phyloP scores from a whole-genome alignment of 129 eudicot genomes.

The Escallonia herrerae region DNA sequence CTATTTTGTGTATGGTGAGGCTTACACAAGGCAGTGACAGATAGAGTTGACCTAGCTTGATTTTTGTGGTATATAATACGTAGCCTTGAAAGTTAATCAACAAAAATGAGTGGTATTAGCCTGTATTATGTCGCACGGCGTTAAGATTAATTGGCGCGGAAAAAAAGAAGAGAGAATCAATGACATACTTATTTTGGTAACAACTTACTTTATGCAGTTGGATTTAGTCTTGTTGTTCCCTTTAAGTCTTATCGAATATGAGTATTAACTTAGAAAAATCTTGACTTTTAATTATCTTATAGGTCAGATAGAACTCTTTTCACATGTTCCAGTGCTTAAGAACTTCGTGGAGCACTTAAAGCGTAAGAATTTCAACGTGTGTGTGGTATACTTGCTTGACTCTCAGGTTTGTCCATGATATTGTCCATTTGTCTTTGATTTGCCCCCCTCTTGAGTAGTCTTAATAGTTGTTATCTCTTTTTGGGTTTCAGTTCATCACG shows the following conservation, averaged over 20 bases:
- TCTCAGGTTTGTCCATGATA: slow-evolving; percentile 55
- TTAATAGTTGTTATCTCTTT: slow-evolving; percentile 7
- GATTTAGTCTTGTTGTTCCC: not conserved
- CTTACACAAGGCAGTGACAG: no score
- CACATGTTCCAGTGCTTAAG: slow-evolving; percentile 90
- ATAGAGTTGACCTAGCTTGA: no score
- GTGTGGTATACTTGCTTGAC: slow-evolving; percentile 90
- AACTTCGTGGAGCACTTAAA: slow-evolving; percentile 90
- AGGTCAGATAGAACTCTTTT: slow-evolving; percentile 97
- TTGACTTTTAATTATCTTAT: not conserved
- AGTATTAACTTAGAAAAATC: no score
- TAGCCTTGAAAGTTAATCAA: no score
- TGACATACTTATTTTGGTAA: no score
- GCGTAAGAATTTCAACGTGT: slow-evolving; percentile 85
- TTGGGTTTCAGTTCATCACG: slow-evolving; percentile 58
- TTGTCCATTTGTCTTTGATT: not conserved
- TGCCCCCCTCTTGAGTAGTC: not conserved
- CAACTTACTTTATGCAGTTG: no score
- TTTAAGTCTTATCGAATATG: not conserved
- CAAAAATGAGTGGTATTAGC: no score
- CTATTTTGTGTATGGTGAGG: no score
- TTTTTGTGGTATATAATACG: no score
- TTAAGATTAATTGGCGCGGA: no score
- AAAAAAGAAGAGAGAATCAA: no score
- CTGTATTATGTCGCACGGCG: no score